Conservation (phyloP, 2,329 filamentous ascomycete genomes). For the Cryphonectria nitschkei region DNA sequence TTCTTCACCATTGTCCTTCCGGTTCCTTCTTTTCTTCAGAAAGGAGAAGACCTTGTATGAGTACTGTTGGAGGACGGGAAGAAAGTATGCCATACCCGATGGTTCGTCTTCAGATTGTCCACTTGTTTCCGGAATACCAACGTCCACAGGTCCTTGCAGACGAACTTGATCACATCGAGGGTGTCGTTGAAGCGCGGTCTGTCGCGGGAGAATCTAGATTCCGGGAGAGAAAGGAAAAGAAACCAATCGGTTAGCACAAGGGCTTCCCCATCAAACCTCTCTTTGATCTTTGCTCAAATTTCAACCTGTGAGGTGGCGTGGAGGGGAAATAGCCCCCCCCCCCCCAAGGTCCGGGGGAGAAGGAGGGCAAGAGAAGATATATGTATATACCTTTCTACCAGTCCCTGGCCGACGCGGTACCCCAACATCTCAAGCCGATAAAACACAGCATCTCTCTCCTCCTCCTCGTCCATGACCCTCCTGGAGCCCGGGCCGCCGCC, state of each 20-base stretch:
- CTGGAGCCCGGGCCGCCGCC: slow-evolving; percentile 17
- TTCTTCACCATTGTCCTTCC: neutral
- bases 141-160: slow-evolving; percentile 98
- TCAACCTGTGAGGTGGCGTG: slow-evolving; percentile 6
- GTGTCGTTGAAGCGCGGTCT: slow-evolving; percentile 88
- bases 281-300: neutral
- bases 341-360: neutral
- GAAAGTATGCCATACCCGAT: slow-evolving; percentile 60
- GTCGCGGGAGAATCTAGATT: slow-evolving; percentile 73
- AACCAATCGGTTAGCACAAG: slow-evolving; percentile 16
- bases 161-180: slow-evolving; percentile 94
- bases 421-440: slow-evolving; percentile 82
- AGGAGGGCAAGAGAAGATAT: neutral
- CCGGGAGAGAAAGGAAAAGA: neutral
- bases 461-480: slow-evolving; percentile 70
- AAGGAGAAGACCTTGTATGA: neutral
- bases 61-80: neutral
- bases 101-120: slow-evolving; percentile 98
- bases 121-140: slow-evolving; percentile 95
- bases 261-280: neutral
- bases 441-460: slow-evolving; percentile 82
- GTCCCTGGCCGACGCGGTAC: slow-evolving; percentile 88
- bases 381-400: slow-evolving; percentile 77
- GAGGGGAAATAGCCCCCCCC: neutral
- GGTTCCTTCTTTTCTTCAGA: neutral